Base-by-base conservation (phyloP, 805 yeast species). In the Candida sithepensis region DNA sequence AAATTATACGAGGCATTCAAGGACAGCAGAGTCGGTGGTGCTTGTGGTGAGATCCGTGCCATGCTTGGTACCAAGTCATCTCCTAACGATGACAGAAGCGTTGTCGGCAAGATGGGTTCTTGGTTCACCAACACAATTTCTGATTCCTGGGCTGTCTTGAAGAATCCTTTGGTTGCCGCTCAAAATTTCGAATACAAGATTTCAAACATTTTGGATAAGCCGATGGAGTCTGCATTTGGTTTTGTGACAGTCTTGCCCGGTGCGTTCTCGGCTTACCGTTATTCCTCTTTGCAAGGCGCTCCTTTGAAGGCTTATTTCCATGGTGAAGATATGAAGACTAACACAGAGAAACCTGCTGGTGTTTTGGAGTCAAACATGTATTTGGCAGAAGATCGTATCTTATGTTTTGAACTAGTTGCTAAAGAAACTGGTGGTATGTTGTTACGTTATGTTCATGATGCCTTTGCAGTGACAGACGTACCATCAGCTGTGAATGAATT, bases 141-240 rank as follows among this genome's bases (percentile, higher is more conserved):
- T 55, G 58, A 68, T 72, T 45, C 73, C 84, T 44, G 56, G 77
- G 28, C 55, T 19, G 66, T 64, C 42, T 64, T 88, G 42, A 90
- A 96, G 2, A 67, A 66, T 48, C 98, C 98, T 12, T 70, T 92
- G 46, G 87, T 91, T 22, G 97, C 97, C 5, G 95, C 97, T 0
- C 98, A 92, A 66, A 91, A 92, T 67, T 92, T 92, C 65, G 98
- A 92, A 67, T 92, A 92, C 68, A 92, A 92, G 67, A 90, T 90
- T 74, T 88, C 97, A 7, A 92, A 92, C 64, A 85, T 91, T 51
- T 74, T 92, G 52, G 98, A 92, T 69, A 92, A 92, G 66, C 97
- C 98, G 1, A 85, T 89, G 74, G 98, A 92, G 65, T 83, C 94
- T 4, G 85, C 85, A 2, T 92, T 91, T 68, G 98, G 98, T 0